Conservation (phyloP, 331 rosid genomes). For the Telfairia occidentalis region DNA sequence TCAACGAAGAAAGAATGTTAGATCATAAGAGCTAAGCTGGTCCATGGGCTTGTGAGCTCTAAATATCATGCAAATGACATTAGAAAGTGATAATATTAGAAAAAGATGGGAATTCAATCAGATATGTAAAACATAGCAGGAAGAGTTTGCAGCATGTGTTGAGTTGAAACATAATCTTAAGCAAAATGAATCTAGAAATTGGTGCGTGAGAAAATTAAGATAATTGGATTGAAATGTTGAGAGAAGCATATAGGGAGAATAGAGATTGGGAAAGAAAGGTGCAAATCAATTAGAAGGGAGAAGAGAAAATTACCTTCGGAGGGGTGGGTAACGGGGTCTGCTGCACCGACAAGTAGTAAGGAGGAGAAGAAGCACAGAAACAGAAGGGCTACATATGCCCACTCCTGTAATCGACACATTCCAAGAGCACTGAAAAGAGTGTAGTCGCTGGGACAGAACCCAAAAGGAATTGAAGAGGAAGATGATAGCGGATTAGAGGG, state of each 20-base stretch:
- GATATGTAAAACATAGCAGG: neutral
- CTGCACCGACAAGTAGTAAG: neutral
- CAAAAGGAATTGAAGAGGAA: neutral
- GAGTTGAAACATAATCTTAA: neutral
- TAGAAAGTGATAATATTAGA: neutral
- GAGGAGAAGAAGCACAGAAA: neutral
- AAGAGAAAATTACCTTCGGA: slow-evolving; percentile 5
- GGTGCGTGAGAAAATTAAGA: neutral
- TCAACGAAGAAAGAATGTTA: neutral
- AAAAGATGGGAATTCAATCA: neutral
- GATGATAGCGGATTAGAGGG: neutral
- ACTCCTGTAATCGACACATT: slow-evolving; percentile 2
- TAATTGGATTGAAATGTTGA: neutral
- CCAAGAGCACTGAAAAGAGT: too few relatives aligned
- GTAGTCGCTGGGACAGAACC: too few relatives aligned
- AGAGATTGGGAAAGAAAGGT: neutral
- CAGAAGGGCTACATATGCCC: slow-evolving; percentile 3
- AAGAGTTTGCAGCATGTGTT: neutral
- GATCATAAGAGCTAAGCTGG: neutral
- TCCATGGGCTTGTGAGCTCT: neutral
- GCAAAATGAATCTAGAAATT: neutral
- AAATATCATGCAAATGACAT: neutral
- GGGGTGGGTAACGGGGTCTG: slow-evolving; percentile 5
- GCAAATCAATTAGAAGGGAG: neutral
- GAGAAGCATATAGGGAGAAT: neutral